Base-by-base conservation (phyloP, 805 yeast genomes). In the Schizosaccharomyces octosporus region DNA sequence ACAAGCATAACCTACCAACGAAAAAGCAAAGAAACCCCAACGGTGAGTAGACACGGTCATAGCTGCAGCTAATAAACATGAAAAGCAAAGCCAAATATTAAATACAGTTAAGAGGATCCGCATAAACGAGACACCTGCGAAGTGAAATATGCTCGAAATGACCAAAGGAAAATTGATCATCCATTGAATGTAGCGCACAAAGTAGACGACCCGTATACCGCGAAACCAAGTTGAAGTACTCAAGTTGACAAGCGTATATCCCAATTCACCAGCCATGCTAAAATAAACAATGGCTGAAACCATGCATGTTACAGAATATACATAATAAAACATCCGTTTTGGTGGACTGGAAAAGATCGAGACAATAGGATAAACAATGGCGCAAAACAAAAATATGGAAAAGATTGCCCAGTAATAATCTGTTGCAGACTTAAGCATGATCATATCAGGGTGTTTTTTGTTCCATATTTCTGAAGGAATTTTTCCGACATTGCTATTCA, bases 231-330 rank as follows among this genome's bases (percentile, higher is more conserved):
- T 81, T 62, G 73, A 67, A 69, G 79, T 80, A 65, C 79, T 81
- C 51, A 72, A 72, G 13, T 69, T 69, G 58, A 75, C 71, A 55
- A 72, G 73, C 55, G 83, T 70, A 73, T 75, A 78, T 71, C 84
- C 83, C 63, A 80, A 73, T 67, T 80, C 73, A 39, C 84, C 77
- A 58, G 84, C 83, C 67, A 77, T 68, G 2, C 83, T 78, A 68
- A 74, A 80, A 68, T 80, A 80, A 45, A 79, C 68, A 64, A 72
- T 72, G 17, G 81, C 71, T 66, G 77, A 64, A 58, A 75, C 69
- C 58, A 76, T 72, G 63, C 72, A 65, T 1, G 76, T 69, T 61
- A 73, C 68, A 59, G 76, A 70, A n/a, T 81, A 72, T 60, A 71
- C 66, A 55, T 71, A 71, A 65, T 62, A 69, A 63, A 73, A 51